phyloP scores from a whole-genome alignment of 2,329 filamentous ascomycete species.

The Verticillium nubilum region DNA sequence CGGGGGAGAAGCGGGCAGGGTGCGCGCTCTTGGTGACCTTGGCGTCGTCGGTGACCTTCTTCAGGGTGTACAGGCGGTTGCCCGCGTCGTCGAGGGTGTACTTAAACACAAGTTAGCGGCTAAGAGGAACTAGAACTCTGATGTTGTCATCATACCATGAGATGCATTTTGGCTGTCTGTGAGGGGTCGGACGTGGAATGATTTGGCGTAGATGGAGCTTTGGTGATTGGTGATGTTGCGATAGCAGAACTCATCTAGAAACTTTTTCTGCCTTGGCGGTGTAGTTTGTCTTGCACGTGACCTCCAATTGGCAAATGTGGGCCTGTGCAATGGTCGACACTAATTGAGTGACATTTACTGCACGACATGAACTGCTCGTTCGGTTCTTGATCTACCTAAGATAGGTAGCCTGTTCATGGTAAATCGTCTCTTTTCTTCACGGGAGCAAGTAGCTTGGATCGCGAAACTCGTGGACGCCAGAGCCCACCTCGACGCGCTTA shows the following conservation, averaged over 20 bases:
- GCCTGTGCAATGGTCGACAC: no score
- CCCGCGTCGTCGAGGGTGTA: slow-evolving; percentile 79
- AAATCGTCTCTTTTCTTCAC: no score
- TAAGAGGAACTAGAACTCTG: background rate
- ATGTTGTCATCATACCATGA: background rate
- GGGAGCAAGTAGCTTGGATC: no score
- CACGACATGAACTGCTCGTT: no score
- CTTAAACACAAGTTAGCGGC: slow-evolving; percentile 37
- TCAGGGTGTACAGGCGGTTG: slow-evolving; percentile 91
- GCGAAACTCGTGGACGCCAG: no score
- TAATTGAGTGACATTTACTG: no score
- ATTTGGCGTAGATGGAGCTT: background rate
- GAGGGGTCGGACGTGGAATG: background rate
- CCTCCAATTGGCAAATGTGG: no score
- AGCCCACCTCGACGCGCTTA: no score
- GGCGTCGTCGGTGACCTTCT: slow-evolving; percentile 77
- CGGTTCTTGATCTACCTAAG: no score
- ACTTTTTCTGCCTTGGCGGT: background rate
- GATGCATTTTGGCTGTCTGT: background rate
- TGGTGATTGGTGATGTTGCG: background rate
- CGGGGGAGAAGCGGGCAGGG: slow-evolving; percentile 92
- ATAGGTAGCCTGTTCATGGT: no score
- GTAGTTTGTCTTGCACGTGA: background rate
- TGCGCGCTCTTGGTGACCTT: slow-evolving; percentile 94
- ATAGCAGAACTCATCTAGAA: background rate